phyloP scores from a whole-genome alignment of 106 monocot species.

The Amphibolis antarctica region DNA sequence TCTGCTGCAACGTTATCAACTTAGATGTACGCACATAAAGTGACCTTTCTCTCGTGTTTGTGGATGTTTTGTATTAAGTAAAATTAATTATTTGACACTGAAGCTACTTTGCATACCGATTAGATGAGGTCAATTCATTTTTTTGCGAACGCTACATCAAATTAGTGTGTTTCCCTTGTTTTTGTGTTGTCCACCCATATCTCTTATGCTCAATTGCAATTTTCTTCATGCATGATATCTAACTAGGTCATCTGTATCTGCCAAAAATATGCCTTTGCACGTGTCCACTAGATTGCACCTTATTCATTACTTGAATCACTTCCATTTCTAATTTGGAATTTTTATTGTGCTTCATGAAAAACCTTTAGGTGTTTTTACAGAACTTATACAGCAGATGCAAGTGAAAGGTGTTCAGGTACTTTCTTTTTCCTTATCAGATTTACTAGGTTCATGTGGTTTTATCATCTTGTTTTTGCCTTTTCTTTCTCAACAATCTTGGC shows the following conservation, averaged over 20 bases:
- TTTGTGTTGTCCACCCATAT: not conserved
- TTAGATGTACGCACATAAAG: too few relatives aligned
- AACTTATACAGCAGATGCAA: constrained; percentile 98
- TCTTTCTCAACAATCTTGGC: too few relatives aligned
- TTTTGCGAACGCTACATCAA: too few relatives aligned
- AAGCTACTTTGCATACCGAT: too few relatives aligned
- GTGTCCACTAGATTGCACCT: not conserved
- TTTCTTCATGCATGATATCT: too few relatives aligned
- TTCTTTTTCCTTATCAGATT: not conserved
- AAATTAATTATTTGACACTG: too few relatives aligned
- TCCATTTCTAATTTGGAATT: not conserved
- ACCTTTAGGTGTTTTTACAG: constrained; percentile 79
- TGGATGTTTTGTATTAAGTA: too few relatives aligned
- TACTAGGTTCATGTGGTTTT: not conserved
- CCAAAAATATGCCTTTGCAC: too few relatives aligned
- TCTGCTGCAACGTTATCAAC: too few relatives aligned
- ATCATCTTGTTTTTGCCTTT: not conserved
- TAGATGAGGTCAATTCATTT: too few relatives aligned
- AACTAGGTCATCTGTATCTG: too few relatives aligned
- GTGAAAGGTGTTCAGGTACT: constrained; percentile 94
- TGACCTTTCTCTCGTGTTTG: too few relatives aligned
- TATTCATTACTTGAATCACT: not conserved
- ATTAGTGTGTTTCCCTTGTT: not conserved
- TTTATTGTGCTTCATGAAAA: constrained; percentile 1
- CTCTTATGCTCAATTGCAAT: not conserved